Conservation (phyloP, 169 alveolate species). For the Cyclospora cayetanensis region DNA sequence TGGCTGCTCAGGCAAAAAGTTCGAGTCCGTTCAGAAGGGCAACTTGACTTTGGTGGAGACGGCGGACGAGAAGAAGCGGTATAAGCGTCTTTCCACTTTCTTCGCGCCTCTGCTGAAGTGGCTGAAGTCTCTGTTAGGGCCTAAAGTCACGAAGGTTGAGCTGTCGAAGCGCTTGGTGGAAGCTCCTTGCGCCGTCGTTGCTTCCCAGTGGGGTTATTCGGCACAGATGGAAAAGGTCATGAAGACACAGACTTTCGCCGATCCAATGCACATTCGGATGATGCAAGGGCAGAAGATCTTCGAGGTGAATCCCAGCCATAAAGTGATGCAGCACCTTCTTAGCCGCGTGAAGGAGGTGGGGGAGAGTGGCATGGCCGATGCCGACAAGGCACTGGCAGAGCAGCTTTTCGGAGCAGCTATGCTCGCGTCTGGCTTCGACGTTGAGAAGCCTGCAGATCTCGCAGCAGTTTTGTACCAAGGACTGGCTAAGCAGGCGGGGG, state of each 20-base stretch:
- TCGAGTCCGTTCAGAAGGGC: conserved; percentile 80
- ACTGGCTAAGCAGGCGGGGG: conserved; percentile 63
- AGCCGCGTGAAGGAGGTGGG: not conserved
- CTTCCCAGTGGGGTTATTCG: conserved; percentile 78
- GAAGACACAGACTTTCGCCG: conserved; percentile 78
- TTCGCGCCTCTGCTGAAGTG: conserved; percentile 75
- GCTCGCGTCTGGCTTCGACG: conserved; percentile 79
- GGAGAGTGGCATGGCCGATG: not conserved
- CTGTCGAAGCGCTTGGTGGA: conserved; percentile 75
- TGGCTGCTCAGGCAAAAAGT: conserved; percentile 77
- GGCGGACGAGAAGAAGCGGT: conserved; percentile 76
- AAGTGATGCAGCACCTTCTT: conserved; percentile 62
- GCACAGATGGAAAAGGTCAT: conserved; percentile 79
- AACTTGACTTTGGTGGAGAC: conserved; percentile 75
- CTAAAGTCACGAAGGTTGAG: conserved; percentile 60
- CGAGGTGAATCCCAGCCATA: conserved; percentile 77
- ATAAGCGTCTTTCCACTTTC: conserved; percentile 67
- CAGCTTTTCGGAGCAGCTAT: conserved; percentile 75
- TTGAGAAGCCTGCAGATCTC: conserved; percentile 73
- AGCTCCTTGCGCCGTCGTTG: conserved; percentile 77
- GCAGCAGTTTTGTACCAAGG: conserved; percentile 73
- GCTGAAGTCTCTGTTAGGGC: conserved; percentile 71
- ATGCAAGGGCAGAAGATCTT: conserved; percentile 76
- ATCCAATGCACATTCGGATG: conserved; percentile 72
- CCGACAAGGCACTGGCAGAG: conserved; percentile 64